Evolutionary conservation across 2,329 filamentous ascomycete genomes (phyloP), one percentile per base, ranked within the genome.

Genomic region (Aureobasidium zeae): DNA sequence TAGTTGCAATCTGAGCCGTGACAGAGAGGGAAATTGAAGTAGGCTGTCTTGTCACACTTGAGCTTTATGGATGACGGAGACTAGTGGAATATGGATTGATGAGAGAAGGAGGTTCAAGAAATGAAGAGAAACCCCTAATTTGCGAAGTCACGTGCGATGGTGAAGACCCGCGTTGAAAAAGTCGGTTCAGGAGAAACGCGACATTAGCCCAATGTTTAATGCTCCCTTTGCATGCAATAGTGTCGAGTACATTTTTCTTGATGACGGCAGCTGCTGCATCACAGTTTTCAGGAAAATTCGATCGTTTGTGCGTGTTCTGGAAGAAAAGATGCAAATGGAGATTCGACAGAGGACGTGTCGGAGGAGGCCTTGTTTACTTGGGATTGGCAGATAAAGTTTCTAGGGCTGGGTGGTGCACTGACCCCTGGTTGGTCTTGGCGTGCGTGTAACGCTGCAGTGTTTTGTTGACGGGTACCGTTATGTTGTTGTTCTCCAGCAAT

Each of bases 401-500:
- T 36, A 36, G 22, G 9, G 33, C 21, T 11, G 9, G 26, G 26
- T n/a, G 26, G 22, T 6, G 26, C 26, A 29, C 26, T 6, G 26
- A 29, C 12, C 26, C n/a, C n/a, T n/a, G 6, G 13, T 11, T 29
- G 8, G 13, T 11, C 36, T 39, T 39, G 36, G 36, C 36, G 16
- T n/a, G 25, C 25, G 16, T 39, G 36, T 22, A 13, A 39, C 32
- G 37, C 37, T 31, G 28, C 28, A 31, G 26, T 41, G 37, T 41
- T n/a, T 41, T 41, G 28, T 41, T 41, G 28, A 31, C 32, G 26
- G 28, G n/a, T 24, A 39, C 37, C 37, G 28, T 41, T 41, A 22
- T 32, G 37, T 24, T 43, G 30, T 43, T 43, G 36, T 28, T 25
- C 30, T 20, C 30, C n/a, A 43, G 39, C 39, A 43, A 43, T 43